Conservation (phyloP, 345 rosid species). For the Cochlearia excelsa region DNA sequence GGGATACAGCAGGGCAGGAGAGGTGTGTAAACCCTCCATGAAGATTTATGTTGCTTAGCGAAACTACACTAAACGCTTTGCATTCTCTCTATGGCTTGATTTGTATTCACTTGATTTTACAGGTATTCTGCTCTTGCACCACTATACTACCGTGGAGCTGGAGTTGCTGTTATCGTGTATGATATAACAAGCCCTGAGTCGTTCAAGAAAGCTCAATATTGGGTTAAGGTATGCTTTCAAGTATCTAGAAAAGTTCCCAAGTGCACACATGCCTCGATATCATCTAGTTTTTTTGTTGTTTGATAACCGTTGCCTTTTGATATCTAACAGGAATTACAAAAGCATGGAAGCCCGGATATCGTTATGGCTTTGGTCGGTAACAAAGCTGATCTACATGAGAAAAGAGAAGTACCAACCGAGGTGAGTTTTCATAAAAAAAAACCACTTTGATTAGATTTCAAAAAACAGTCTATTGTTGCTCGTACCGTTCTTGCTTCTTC, state of each 20-base stretch:
- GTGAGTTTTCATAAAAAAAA: constrained; percentile 40
- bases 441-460: neutral
- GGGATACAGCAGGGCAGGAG: constrained; percentile 99
- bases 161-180: constrained; percentile 88
- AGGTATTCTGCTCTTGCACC: constrained; percentile 99
- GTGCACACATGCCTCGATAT: neutral
- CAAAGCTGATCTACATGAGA: constrained; percentile 92
- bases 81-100: constrained; percentile 1
- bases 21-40: constrained; percentile 46
- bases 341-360: constrained; percentile 94
- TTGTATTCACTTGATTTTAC: constrained; percentile 13
- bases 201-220: constrained; percentile 86
- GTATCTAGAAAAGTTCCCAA: neutral
- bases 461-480: constrained; percentile 6
- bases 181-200: constrained; percentile 96
- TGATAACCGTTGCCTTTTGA: neutral
- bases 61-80: neutral
- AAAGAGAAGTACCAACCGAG: constrained; percentile 68
- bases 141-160: constrained; percentile 96
- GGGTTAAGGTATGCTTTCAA: constrained; percentile 76
- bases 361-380: constrained; percentile 97
- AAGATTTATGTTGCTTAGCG: constrained; percentile 22
- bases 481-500: constrained; percentile 14
- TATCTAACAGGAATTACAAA: constrained; percentile 78
- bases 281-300: constrained; percentile 5